phyloP scores from a whole-genome alignment of 2,329 filamentous ascomycete genomes.

The Paecilomyces sp. region DNA sequence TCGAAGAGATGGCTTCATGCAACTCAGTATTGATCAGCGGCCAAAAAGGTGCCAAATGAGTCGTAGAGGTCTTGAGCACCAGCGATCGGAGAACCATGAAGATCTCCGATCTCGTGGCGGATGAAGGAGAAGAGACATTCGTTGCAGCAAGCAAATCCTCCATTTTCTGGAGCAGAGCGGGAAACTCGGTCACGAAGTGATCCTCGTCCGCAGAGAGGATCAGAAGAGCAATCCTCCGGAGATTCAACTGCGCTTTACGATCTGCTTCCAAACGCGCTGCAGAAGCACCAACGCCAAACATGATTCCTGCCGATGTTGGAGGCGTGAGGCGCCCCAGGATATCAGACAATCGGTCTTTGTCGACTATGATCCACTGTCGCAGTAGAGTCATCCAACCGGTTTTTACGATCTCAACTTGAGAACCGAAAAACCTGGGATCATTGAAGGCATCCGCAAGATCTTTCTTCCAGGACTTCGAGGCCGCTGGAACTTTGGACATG shows the following conservation, averaged over 20 bases:
- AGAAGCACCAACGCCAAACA: slow-evolving; percentile 95
- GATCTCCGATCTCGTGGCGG: slow-evolving; percentile 77
- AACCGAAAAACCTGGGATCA: slow-evolving; percentile 77
- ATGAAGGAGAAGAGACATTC: slow-evolving; percentile 83
- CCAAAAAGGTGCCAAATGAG: slow-evolving; percentile 81
- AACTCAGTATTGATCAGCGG: slow-evolving; percentile 82
- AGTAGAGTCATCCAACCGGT: slow-evolving; percentile 76
- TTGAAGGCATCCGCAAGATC: slow-evolving; percentile 90
- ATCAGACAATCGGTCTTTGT: slow-evolving; percentile 84
- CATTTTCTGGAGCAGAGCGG: slow-evolving; percentile 69
- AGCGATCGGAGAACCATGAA: slow-evolving; percentile 83
- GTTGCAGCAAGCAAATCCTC: slow-evolving; percentile 81
- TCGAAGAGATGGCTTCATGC: slow-evolving; percentile 68
- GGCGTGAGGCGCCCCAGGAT: slow-evolving; percentile 70
- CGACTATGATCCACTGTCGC: slow-evolving; percentile 73
- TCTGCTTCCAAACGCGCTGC: slow-evolving; percentile 93
- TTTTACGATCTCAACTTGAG: slow-evolving; percentile 57
- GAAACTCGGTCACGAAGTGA: slow-evolving; percentile 69
- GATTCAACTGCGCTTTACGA: slow-evolving; percentile 80
- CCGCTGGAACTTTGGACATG: slow-evolving; percentile 67
- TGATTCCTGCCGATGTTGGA: slow-evolving; percentile 88
- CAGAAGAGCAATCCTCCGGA: slow-evolving; percentile 73
- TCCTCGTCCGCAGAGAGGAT: slow-evolving; percentile 71
- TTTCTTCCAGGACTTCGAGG: slow-evolving; percentile 86
- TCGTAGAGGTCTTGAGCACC: slow-evolving; percentile 67